phyloP scores from a whole-genome alignment of 177 flowering plant species.

The Vitis hybrid region DNA sequence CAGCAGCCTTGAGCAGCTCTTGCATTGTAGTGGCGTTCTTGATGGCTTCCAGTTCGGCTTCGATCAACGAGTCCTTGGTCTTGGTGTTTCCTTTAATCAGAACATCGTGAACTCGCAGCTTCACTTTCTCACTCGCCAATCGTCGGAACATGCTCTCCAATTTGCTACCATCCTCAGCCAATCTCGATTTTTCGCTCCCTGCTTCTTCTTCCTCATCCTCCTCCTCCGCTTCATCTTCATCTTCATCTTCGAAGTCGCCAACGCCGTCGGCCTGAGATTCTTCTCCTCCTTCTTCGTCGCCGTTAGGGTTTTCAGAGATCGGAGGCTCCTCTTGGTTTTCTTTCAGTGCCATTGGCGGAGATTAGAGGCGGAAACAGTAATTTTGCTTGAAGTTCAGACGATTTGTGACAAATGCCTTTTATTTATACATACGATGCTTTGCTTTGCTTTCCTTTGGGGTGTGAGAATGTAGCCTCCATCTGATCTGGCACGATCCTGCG shows the following conservation, averaged over 20 bases:
- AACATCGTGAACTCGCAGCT: constrained; percentile 77
- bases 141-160: constrained; percentile 42
- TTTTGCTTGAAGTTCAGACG: too few relatives aligned
- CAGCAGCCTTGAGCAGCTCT: constrained; percentile 65
- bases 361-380: too few relatives aligned
- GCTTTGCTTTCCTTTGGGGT: too few relatives aligned
- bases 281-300: not conserved
- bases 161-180: constrained; percentile 30
- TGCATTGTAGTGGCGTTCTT: constrained; percentile 57
- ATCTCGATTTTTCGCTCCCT: constrained; percentile 25
- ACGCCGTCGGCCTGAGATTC: not conserved
- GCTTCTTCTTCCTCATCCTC: constrained; percentile 29
- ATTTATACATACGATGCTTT: too few relatives aligned
- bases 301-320: not conserved
- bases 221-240: constrained; percentile 31
- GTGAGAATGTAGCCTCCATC: too few relatives aligned
- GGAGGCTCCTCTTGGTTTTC: constrained; percentile 1
- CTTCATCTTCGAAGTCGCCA: constrained; percentile 29
- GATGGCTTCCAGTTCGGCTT: constrained; percentile 55
- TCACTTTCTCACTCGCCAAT: constrained; percentile 47
- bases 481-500: too few relatives aligned
- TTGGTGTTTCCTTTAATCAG: constrained; percentile 76
- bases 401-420: too few relatives aligned
- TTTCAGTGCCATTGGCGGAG: not conserved
- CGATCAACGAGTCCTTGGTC: constrained; percentile 81